These are phyloP conservation scores for Knoxdaviesia proteae DNA, from an alignment of 2,329 filamentous ascomycete species.

Conservation along the genomic window DNA sequence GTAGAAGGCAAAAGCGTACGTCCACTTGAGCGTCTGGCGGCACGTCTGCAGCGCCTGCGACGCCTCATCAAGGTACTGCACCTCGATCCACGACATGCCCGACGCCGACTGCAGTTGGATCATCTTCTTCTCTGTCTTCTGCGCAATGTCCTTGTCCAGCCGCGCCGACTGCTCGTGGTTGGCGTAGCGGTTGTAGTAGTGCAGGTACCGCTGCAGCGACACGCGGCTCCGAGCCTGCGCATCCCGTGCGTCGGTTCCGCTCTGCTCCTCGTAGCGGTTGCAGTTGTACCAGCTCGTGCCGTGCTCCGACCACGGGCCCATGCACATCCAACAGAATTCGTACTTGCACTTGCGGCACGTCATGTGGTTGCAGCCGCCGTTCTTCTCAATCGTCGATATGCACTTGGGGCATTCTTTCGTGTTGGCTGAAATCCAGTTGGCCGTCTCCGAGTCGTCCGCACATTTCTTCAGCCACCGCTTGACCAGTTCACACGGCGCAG, in stretches of 20 bases:
- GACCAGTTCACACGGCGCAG: conserved; percentile 74
- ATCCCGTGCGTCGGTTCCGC: conserved; percentile 71
- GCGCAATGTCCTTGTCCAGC: conserved; percentile 84
- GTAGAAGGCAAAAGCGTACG: conserved; percentile 96
- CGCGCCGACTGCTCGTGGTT: conserved; percentile 97
- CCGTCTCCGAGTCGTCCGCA: conserved; percentile 92
- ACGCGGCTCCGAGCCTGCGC: conserved; percentile 80
- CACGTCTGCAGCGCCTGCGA: conserved; percentile 89
- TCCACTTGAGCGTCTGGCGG: conserved; percentile 98
- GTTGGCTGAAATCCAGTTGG: conserved; percentile 98
- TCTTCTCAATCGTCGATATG: conserved; percentile 96
- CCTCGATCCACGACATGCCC: conserved; percentile 97
- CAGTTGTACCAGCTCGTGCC: conserved; percentile 99
- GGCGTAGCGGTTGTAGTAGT: conserved; percentile 98
- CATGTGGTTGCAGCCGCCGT: conserved; percentile 96
- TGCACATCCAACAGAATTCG: conserved; percentile 99
- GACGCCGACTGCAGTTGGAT: conserved; percentile 81
- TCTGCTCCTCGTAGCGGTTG: conserved; percentile 93
- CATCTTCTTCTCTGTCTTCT: conserved; percentile 99
- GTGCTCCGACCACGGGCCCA: conserved; percentile 97
- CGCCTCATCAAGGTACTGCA: conserved; percentile 86
- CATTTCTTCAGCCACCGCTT: conserved; percentile 97
- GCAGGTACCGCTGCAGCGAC: conserved; percentile 84
- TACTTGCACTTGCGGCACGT: conserved; percentile 89
- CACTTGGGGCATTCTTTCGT: conserved; percentile 97